phyloP scores from a whole-genome alignment of 1,139 yeast species.

The Yamadazyma membranifaciens region DNA sequence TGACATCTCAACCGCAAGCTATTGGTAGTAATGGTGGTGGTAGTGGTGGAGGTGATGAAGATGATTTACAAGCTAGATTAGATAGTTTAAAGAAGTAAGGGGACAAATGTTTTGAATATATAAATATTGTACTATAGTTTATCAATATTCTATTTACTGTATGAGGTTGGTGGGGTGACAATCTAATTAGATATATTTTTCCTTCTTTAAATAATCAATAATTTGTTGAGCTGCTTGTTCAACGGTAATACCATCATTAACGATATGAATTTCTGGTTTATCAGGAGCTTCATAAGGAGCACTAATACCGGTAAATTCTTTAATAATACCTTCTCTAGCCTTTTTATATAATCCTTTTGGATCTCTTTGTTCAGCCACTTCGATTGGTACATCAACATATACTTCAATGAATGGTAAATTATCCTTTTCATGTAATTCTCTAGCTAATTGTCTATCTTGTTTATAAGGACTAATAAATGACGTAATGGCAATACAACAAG shows the following conservation, averaged over 20 bases:
- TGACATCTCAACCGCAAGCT: conserved; percentile 48
- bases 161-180: too few relatives aligned
- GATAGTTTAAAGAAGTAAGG: conserved; percentile 69
- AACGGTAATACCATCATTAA: conserved; percentile 60
- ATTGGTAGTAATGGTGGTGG: conserved; percentile 45
- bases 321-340: conserved; percentile 92
- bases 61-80: conserved; percentile 85
- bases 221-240: conserved; percentile 81
- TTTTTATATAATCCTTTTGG: conserved; percentile 96
- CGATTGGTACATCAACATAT: conserved; percentile 86
- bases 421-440: conserved; percentile 76
- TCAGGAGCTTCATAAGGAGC: conserved; percentile 96
- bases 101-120: not conserved
- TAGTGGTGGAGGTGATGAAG: conserved; percentile 47
- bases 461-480: conserved; percentile 91
- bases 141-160: too few relatives aligned
- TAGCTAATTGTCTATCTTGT: conserved; percentile 79
- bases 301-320: conserved; percentile 92
- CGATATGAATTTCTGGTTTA: conserved; percentile 76
- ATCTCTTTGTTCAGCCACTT: conserved; percentile 93
- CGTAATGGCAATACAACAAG: conserved; percentile 80
- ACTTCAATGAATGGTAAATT: conserved; percentile 86
- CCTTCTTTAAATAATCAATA: conserved; percentile 61
- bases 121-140: too few relatives aligned
- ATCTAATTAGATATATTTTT: conserved; percentile 48